These are phyloP conservation scores for Eucalyptus fibrosa DNA, from an alignment of 345 rosid genomes.

Conservation along the genomic window DNA sequence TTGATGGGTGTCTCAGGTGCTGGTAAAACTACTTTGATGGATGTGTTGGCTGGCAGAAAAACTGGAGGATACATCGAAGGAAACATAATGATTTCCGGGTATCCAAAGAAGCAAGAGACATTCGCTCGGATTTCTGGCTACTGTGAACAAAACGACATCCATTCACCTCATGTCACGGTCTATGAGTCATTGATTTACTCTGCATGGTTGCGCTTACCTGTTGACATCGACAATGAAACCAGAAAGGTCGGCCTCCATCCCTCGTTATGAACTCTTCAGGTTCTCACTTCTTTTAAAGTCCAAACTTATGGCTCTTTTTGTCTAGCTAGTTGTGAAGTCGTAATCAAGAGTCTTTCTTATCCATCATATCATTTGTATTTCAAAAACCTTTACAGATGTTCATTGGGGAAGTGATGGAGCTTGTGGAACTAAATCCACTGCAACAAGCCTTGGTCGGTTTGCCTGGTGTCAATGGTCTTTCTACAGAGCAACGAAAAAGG, in stretches of 20 bases:
- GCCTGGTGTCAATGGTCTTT: conserved; percentile 78
- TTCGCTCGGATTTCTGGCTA: conserved; percentile 49
- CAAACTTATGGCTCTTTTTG: not conserved
- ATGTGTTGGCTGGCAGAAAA: conserved; percentile 45
- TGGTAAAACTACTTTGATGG: conserved; percentile 51
- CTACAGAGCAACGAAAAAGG: conserved; percentile 86
- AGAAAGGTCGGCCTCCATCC: conserved; percentile 18
- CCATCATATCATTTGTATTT: not conserved
- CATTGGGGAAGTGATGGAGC: conserved; percentile 83
- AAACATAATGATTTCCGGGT: conserved; percentile 24
- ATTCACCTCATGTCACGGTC: conserved; percentile 41
- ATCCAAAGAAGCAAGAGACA: conserved; percentile 50
- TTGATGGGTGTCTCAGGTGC: conserved; percentile 54
- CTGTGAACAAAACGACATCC: conserved; percentile 51
- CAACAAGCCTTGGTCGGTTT: conserved; percentile 66
- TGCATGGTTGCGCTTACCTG: conserved; percentile 39
- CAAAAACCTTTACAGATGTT: conserved; percentile 33
- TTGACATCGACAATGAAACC: conserved; percentile 15
- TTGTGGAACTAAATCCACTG: conserved; percentile 59
- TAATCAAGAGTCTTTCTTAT: not conserved
- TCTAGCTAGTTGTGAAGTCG: not conserved
- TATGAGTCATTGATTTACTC: conserved; percentile 42
- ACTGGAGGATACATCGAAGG: conserved; percentile 47
- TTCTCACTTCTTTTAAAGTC: not conserved
- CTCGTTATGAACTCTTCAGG: not conserved